Evolutionary conservation across 257 asterid genomes (phyloP).

Genomic region (Penstemon eatonii): DNA sequence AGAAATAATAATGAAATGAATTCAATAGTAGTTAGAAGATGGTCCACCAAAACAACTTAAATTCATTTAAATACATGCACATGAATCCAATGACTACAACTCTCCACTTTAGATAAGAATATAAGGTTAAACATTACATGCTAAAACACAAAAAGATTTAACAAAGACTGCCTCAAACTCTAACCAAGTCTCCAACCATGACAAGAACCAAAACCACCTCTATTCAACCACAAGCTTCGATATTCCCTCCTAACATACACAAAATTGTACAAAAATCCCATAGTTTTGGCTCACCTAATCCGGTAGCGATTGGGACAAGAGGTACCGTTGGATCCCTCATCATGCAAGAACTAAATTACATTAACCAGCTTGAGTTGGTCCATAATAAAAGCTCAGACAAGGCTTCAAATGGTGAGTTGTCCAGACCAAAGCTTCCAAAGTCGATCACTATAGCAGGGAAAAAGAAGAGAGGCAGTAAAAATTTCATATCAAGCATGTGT

Average conservation of each 20-base stretch:
- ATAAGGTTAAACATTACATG: slow-evolving; percentile 22
- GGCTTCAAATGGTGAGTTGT: slow-evolving; percentile 23
- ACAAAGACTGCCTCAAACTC: slow-evolving; percentile 30
- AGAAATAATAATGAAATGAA: slow-evolving; percentile 8
- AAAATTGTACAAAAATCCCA: slow-evolving; percentile 25
- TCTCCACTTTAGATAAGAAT: slow-evolving; percentile 31
- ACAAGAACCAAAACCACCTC: slow-evolving; percentile 30
- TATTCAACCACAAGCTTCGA: slow-evolving; percentile 32
- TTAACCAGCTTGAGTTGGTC: slow-evolving; percentile 29
- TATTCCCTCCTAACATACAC: slow-evolving; percentile 31
- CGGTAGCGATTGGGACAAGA: slow-evolving; percentile 46
- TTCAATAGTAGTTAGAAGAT: slow-evolving; percentile 37
- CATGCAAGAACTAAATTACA: slow-evolving; percentile 49
- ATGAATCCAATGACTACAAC: slow-evolving; percentile 55
- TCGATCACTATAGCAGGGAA: slow-evolving; percentile 30
- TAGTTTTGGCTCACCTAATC: slow-evolving; percentile 31
- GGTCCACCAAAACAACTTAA: slow-evolving; percentile 34
- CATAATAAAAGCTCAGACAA: slow-evolving; percentile 32
- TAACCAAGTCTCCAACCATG: slow-evolving; percentile 40
- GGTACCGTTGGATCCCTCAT: slow-evolving; percentile 54
- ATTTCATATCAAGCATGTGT: slow-evolving; percentile 48
- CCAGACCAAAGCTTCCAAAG: slow-evolving; percentile 36
- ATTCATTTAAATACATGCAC: slow-evolving; percentile 52
- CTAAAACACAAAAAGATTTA: slow-evolving; percentile 21
- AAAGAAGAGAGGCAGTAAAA: slow-evolving; percentile 48